Conservation (phyloP, 1,284 basidiomycete genomes). For the Heliocybe sulcata region DNA sequence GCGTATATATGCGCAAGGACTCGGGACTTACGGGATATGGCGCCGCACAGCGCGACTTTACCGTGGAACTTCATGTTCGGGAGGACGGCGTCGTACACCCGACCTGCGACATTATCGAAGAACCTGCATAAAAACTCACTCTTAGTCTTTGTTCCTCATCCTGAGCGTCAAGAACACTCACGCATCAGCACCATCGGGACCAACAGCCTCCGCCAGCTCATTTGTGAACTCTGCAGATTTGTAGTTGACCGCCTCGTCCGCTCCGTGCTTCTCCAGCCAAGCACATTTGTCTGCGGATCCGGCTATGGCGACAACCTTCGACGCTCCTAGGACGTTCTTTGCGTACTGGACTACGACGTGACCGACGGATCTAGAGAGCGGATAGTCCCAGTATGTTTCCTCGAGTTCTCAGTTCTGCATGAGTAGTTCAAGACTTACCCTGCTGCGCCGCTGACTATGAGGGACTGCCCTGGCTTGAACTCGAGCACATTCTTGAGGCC, state of each 20-base stretch:
- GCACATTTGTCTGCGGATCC: conserved; percentile 37
- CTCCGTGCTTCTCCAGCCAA: conserved; percentile 33
- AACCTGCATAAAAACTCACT: conserved; percentile 8
- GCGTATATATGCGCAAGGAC: not conserved
- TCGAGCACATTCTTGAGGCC: not conserved
- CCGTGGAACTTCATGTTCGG: conserved; percentile 28
- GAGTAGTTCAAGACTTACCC: not conserved
- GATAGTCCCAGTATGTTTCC: not conserved
- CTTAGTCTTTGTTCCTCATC: not conserved
- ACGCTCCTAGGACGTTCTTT: conserved; percentile 29
- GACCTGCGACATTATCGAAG: conserved; percentile 32
- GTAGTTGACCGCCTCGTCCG: conserved; percentile 40
- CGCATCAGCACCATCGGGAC: conserved; percentile 9
- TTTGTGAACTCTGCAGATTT: conserved; percentile 20
- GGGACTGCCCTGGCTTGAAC: not conserved
- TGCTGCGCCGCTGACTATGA: not conserved
- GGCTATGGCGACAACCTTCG: conserved; percentile 36
- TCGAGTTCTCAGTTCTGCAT: not conserved
- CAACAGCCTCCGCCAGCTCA: conserved; percentile 10
- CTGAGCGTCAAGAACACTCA: conserved; percentile 1
- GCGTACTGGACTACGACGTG: conserved; percentile 22
- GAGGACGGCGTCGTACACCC: conserved; percentile 25
- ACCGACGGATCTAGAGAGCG: conserved; percentile 21
- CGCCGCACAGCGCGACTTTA: conserved; percentile 32
- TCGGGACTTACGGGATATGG: conserved; percentile 23